These are phyloP conservation scores for Besnoitia besnoiti DNA, from an alignment of 169 alveolate genomes.

Conservation along the genomic window DNA sequence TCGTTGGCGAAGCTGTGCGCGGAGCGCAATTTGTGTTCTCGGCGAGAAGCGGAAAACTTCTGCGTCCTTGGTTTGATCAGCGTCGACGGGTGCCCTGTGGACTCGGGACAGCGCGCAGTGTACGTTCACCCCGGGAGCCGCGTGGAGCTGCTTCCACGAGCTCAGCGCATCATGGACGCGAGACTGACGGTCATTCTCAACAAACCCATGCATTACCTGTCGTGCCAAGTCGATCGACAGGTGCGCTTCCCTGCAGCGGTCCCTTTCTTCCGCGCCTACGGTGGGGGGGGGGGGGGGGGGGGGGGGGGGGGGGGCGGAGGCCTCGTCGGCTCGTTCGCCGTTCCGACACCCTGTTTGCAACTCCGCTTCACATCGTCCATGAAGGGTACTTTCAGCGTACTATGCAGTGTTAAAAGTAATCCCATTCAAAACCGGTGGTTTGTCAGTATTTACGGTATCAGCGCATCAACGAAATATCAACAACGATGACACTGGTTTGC, in stretches of 20 bases:
- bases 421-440: too few relatives aligned
- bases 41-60: conserved; percentile 26
- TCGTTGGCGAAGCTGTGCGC: conserved; percentile 36
- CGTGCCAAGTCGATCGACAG: conserved; percentile 31
- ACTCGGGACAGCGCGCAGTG: background rate
- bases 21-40: conserved; percentile 23
- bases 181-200: conserved; percentile 47
- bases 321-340: too few relatives aligned
- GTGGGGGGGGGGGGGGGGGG: too few relatives aligned
- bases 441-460: too few relatives aligned
- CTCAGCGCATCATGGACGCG: conserved; percentile 40
- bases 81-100: conserved; percentile 22
- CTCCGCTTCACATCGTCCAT: too few relatives aligned
- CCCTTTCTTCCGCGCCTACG: too few relatives aligned
- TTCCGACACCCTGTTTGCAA: too few relatives aligned
- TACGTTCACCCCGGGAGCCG: conserved; percentile 27
- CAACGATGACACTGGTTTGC: too few relatives aligned
- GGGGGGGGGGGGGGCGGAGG: too few relatives aligned
- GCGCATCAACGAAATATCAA: too few relatives aligned
- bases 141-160: conserved; percentile 58
- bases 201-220: conserved; percentile 59
- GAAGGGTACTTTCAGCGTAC: too few relatives aligned
- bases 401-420: too few relatives aligned
- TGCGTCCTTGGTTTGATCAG: conserved; percentile 12
- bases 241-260: conserved; percentile 9